Conservation (phyloP, 352 stramenopile species). For the Pythium pyrilobum region DNA sequence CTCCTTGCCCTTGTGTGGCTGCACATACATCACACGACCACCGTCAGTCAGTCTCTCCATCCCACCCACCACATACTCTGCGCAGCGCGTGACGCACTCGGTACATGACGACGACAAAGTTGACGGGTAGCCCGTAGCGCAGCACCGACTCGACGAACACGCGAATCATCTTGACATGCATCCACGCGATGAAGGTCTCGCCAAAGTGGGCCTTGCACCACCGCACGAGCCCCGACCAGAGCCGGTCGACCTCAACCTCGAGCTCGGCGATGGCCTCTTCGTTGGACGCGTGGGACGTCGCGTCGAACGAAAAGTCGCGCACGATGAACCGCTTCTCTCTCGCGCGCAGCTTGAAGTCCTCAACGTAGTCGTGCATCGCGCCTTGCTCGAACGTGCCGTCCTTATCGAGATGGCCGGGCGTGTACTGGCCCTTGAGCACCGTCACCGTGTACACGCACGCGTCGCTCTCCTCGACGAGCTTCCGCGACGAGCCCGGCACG, state of each 20-base stretch:
- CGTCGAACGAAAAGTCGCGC: slow-evolving; percentile 91
- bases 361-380: slow-evolving; percentile 92
- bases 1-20: slow-evolving; percentile 75
- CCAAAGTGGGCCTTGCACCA: slow-evolving; percentile 99
- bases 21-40: neutral
- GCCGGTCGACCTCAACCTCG: slow-evolving; percentile 91
- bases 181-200: slow-evolving; percentile 97
- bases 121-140: slow-evolving; percentile 96
- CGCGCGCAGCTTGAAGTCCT: slow-evolving; percentile 91
- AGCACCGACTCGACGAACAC: slow-evolving; percentile 98
- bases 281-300: slow-evolving; percentile 81
- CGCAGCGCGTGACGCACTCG: no score
- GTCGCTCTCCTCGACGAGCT: slow-evolving; percentile 91
- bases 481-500: slow-evolving; percentile 89
- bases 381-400: slow-evolving; percentile 89
- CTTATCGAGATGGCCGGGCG: slow-evolving; percentile 76
- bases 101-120: slow-evolving; percentile 90
- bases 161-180: slow-evolving; percentile 97
- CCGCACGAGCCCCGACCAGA: slow-evolving; percentile 92
- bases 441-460: slow-evolving; percentile 93
- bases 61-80: neutral
- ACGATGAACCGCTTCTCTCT: slow-evolving; percentile 93
- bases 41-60: slow-evolving; percentile 1
- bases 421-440: slow-evolving; percentile 94
- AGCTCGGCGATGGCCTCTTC: slow-evolving; percentile 83